phyloP scores from a whole-genome alignment of 2,329 filamentous ascomycete species.

The Metarhizium sp. region DNA sequence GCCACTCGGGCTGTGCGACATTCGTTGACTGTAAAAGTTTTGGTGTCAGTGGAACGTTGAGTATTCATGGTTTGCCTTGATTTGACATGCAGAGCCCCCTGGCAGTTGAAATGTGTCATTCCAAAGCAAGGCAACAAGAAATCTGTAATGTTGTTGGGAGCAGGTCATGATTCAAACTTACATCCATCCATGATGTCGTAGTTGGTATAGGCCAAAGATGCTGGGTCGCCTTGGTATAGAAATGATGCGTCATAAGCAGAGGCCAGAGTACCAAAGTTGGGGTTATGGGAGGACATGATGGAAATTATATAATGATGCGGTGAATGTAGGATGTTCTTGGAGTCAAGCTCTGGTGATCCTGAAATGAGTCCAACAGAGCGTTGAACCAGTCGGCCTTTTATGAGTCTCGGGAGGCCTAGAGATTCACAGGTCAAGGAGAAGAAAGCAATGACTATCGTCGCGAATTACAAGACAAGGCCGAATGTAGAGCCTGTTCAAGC shows the following conservation, averaged over 20 bases:
- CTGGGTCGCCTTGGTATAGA: constrained; percentile 2
- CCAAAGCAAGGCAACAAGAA: neutral
- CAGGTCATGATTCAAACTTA: constrained; percentile 8
- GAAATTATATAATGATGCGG: neutral
- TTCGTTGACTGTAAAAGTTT: constrained; percentile 43
- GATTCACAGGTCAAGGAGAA: neutral
- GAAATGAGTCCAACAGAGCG: neutral
- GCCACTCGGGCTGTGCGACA: constrained; percentile 50
- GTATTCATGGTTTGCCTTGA: neutral
- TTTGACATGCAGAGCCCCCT: neutral
- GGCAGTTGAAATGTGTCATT: neutral
- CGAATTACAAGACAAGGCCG: neutral
- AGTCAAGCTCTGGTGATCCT: neutral
- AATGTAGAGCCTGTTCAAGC: constrained; percentile 1
- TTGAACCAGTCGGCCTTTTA: constrained; percentile 2
- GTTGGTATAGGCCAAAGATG: neutral
- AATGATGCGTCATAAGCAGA: neutral
- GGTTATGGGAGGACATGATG: constrained; percentile 2
- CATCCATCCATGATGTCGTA: constrained; percentile 17
- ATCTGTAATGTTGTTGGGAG: neutral
- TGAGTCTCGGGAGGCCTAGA: neutral
- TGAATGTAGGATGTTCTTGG: neutral
- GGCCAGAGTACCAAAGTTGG: neutral
- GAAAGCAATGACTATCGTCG: neutral
- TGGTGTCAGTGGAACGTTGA: neutral